Conservation (phyloP, 805 yeast species). For the Candida vaughaniae region DNA sequence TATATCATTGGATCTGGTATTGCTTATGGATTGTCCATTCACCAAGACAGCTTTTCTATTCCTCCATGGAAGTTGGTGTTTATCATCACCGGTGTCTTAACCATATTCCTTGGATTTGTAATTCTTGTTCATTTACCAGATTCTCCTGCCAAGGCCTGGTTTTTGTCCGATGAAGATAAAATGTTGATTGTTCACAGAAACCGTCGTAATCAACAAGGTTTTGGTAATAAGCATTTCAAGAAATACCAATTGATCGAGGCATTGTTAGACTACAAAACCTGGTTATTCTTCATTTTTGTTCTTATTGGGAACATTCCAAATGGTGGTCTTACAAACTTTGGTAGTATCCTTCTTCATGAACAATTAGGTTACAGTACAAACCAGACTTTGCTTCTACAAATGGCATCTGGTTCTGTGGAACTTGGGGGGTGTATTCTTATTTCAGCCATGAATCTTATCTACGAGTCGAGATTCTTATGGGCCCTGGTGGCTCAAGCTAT, state of each 20-base stretch:
- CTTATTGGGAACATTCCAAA: constrained; percentile 31
- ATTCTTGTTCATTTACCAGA: constrained; percentile 46
- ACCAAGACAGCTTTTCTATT: constrained; percentile 39
- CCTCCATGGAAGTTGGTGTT: constrained; percentile 62
- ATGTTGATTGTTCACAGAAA: constrained; percentile 32
- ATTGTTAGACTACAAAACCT: constrained; percentile 32
- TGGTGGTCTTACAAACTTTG: constrained; percentile 37
- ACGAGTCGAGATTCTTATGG: constrained; percentile 26
- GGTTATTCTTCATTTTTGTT: constrained; percentile 31
- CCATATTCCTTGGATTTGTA: constrained; percentile 49
- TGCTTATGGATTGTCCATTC: constrained; percentile 50
- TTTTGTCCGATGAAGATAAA: constrained; percentile 34
- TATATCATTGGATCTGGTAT: constrained; percentile 43
- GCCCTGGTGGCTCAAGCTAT: constrained; percentile 23
- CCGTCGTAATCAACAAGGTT: constrained; percentile 39
- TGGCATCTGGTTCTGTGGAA: constrained; percentile 51
- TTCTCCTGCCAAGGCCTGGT: constrained; percentile 37
- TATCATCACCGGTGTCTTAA: constrained; percentile 58
- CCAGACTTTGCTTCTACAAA: constrained; percentile 41
- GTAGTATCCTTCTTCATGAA: constrained; percentile 29
- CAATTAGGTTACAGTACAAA: constrained; percentile 25
- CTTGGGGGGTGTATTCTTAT: constrained; percentile 35
- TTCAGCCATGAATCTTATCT: constrained; percentile 22
- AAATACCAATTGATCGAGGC: constrained; percentile 37
- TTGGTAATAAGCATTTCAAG: constrained; percentile 40